Base-by-base conservation (phyloP, 2,329 filamentous ascomycete genomes). In the Aplosporella prunicola region DNA sequence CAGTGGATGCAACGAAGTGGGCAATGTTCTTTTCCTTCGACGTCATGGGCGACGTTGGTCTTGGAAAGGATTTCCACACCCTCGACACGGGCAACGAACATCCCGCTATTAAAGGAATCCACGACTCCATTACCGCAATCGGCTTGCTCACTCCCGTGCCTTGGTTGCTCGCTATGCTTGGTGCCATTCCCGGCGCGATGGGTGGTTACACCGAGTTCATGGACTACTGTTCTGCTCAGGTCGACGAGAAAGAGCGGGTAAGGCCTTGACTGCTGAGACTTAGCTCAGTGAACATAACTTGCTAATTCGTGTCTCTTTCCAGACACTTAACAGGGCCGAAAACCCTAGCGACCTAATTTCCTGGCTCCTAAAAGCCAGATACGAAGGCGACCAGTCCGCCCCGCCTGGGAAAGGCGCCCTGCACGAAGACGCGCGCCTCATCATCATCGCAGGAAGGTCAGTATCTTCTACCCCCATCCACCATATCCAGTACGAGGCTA, bases 41-140 rank as follows among this genome's bases (percentile, higher is more conserved):
- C 41, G 57, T 71, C 18, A 69, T 72, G 60, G 64, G 63, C 9
- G 65, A 69, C 38, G 47, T 67, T 9, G 56, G 53, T 6, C 62
- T 64, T 40, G 63, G 54, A 14, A 58, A 62, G 39, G 51, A 58
- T 22, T 63, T 67, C 47, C 50, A 52, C 17, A 62, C 64, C 54
- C 45, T 62, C 13, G 42, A 46, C 2, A 43, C 18, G 4, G 52
- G 43, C 1, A 30, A 35, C 22, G 46, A 54, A 20, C 48, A 56
- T 39, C 44, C 47, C 8, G 56, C 56, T 0, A 56, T 62, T 30
- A 43, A 51, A 28, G 50, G 43, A 3, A 45, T 66, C 3, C 61
- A 62, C 36, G 46, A 49, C 1, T 51, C 60, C 20, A 57, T 66
- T 49, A 43, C 44, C 5, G 40, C 54, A 16, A 16, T 64, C 2